Percentiles rank a stretch among this genome's conserved stretches.
phyloP scores from a whole-genome alignment of 2,329 filamentous ascomycete genomes.

The Calonectria pseudoturangicola region DNA sequence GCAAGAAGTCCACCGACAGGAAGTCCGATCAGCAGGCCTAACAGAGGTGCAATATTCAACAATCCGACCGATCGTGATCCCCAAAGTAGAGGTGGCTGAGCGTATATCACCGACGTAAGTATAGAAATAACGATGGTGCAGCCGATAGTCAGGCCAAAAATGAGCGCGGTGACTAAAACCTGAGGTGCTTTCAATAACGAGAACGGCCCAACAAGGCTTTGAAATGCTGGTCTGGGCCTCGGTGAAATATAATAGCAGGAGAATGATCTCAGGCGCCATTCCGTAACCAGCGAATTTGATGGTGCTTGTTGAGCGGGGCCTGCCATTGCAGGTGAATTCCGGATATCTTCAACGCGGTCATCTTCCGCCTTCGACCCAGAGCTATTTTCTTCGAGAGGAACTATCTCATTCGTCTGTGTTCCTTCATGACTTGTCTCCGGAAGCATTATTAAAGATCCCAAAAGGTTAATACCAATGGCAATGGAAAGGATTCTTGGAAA shows the following conservation, averaged over 20 bases:
- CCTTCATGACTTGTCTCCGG: constrained; percentile 4
- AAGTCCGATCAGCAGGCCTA: constrained; percentile 12
- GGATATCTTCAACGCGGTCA: not conserved
- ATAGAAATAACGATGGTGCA: not conserved
- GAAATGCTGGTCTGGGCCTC: not conserved
- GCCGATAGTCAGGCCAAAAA: constrained; percentile 3
- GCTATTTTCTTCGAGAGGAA: not conserved
- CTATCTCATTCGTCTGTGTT: not conserved
- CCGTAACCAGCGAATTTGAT: not conserved
- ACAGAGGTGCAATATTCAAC: not conserved
- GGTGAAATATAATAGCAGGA: not conserved
- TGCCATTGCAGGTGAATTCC: not conserved
- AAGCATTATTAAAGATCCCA: constrained; percentile 1
- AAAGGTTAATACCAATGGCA: not conserved
- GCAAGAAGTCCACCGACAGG: constrained; percentile 5
- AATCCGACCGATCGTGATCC: not conserved
- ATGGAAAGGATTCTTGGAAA: constrained; percentile 1
- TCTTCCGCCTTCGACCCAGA: not conserved
- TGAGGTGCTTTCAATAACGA: not conserved
- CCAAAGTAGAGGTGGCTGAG: constrained; percentile 6
- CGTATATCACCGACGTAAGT: constrained; percentile 14
- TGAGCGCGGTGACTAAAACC: not conserved
- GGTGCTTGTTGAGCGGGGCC: not conserved
- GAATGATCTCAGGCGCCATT: constrained; percentile 12
- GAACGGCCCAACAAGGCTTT: not conserved